A percentile compares a stretch with the other conserved stretches of the same genome.
Evolutionary conservation across 225 moss, liverwort and hornwort genomes (phyloP).

Genomic region (Pseudisothecium myosuroides): DNA sequence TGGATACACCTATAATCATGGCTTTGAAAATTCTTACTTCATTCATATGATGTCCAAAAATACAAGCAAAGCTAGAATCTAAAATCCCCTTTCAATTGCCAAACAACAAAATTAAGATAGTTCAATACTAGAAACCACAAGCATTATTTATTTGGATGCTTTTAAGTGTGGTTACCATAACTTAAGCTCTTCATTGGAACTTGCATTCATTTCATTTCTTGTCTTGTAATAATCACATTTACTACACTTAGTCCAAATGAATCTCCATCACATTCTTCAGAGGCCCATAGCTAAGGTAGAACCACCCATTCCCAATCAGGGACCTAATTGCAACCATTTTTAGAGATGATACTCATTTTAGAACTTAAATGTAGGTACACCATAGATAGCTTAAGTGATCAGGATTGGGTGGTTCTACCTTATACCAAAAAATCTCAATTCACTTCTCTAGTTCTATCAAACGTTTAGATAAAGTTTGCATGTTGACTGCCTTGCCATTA

Average conservation of each 20-base stretch:
- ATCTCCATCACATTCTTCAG: background rate
- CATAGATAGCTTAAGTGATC: no score
- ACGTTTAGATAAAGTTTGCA: background rate
- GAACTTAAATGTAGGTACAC: no score
- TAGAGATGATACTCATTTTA: no score
- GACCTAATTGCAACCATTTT: no score
- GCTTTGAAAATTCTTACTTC: background rate
- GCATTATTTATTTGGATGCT: background rate
- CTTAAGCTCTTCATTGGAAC: background rate
- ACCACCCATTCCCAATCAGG: no score
- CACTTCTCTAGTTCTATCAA: background rate
- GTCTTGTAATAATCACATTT: background rate
- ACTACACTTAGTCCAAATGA: background rate
- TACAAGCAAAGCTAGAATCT: fast-evolving
- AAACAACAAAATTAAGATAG: background rate
- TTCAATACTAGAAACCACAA: background rate
- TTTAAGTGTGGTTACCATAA: background rate
- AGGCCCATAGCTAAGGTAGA: background rate
- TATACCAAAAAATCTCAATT: background rate
- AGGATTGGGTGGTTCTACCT: no score
- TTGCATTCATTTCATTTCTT: background rate
- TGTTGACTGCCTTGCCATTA: background rate
- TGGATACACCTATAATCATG: no score
- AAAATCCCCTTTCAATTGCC: background rate
- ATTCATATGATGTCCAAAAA: background rate